These are phyloP conservation scores for Botrytis sinoallii DNA, from an alignment of 2,329 filamentous ascomycete genomes.

Conservation along the genomic window DNA sequence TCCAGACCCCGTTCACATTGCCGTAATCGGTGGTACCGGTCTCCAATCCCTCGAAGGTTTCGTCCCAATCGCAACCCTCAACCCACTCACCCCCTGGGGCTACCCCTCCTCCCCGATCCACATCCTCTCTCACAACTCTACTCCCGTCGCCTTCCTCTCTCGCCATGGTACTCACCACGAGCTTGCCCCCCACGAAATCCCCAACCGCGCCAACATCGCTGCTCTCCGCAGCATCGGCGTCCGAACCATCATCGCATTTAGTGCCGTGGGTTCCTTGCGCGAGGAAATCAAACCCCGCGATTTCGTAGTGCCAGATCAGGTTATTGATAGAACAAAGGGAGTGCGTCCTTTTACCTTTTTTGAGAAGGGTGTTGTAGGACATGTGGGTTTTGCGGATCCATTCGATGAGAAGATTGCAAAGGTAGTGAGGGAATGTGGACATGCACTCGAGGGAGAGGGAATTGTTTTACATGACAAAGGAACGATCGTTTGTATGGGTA, in stretches of 20 bases:
- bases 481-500: conserved; percentile 87
- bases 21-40: conserved; percentile 90
- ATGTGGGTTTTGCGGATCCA: conserved; percentile 93
- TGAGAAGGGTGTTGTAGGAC: conserved; percentile 84
- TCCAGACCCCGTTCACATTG: conserved; percentile 71
- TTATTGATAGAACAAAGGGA: conserved; percentile 94
- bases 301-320: conserved; percentile 93
- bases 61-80: conserved; percentile 75
- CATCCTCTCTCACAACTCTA: conserved; percentile 82
- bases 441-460: conserved; percentile 74
- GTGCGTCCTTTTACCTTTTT: conserved; percentile 94
- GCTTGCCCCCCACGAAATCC: conserved; percentile 91
- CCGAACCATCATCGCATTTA: conserved; percentile 88
- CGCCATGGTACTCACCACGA: conserved; percentile 89
- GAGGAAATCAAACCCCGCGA: conserved; percentile 94
- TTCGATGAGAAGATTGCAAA: conserved; percentile 78
- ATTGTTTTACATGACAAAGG: conserved; percentile 81
- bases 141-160: conserved; percentile 86
- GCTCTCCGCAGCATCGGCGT: conserved; percentile 90
- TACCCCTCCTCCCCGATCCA: conserved; percentile 70
- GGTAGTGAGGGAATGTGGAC: conserved; percentile 74
- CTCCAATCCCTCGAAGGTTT: conserved; percentile 85
- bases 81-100: conserved; percentile 84
- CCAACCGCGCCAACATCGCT: conserved; percentile 93
- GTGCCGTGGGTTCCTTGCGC: conserved; percentile 86